These are phyloP conservation scores for Solanum chacoense DNA, from an alignment of 305 asterid genomes.

Conservation along the genomic window DNA sequence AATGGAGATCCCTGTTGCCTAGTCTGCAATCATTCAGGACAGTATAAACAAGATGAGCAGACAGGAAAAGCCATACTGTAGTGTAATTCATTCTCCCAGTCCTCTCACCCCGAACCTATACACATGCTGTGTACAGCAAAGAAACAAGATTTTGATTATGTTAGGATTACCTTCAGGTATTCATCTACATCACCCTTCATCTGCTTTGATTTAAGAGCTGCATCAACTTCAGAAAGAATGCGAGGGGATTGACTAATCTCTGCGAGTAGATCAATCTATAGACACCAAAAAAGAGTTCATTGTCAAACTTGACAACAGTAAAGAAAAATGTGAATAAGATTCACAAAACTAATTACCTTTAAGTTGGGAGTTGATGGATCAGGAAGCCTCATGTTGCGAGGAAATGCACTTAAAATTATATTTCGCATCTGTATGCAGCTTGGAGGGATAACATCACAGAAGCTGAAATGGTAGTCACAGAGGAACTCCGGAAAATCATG, in stretches of 20 bases:
- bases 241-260: constrained; percentile 85
- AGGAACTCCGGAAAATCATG: constrained; percentile 99
- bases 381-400: constrained; percentile 96
- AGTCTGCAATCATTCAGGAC: constrained; percentile 34
- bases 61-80: neutral
- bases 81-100: neutral
- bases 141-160: neutral
- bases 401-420: constrained; percentile 92
- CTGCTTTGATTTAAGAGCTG: constrained; percentile 78
- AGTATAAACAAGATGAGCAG: constrained; percentile 11
- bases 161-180: constrained; percentile 68
- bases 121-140: neutral
- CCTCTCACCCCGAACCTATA: neutral
- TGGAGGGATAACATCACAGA: constrained; percentile 98
- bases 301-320: neutral
- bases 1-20: constrained; percentile 81
- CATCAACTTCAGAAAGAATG: constrained; percentile 95
- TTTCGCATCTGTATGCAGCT: constrained; percentile 98
- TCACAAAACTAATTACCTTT: constrained; percentile 35
- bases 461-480: constrained; percentile 97
- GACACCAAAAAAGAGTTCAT: constrained; percentile 9
- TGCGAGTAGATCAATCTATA: constrained; percentile 80
- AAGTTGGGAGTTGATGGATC: constrained; percentile 97
- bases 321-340: neutral
- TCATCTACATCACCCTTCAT: constrained; percentile 88